phyloP scores from a whole-genome alignment of 129 eudicot species.

The carrot (Daucus carota) region DNA sequence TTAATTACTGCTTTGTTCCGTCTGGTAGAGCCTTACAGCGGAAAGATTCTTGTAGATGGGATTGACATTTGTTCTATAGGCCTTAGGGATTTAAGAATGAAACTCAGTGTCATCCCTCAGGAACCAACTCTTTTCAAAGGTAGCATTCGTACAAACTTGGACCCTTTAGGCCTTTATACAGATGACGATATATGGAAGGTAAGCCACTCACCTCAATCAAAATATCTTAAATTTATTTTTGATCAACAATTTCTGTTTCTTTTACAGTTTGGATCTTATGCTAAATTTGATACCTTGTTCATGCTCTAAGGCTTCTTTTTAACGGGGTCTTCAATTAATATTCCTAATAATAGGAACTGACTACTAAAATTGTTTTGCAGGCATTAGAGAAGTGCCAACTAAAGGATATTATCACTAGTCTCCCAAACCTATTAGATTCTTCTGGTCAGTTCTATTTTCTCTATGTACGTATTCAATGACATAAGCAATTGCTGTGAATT shows the following conservation, averaged over 20 bases:
- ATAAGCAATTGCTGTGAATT: neutral
- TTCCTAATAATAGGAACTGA: neutral
- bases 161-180: constrained; percentile 26
- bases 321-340: neutral
- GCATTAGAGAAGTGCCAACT: constrained; percentile 84
- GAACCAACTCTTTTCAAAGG: constrained; percentile 74
- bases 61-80: constrained; percentile 63
- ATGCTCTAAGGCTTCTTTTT: neutral
- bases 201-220: neutral
- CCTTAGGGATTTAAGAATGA: constrained; percentile 66
- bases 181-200: constrained; percentile 86
- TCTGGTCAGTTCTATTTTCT: constrained; percentile 38
- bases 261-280: neutral
- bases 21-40: constrained; percentile 62
- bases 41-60: constrained; percentile 54
- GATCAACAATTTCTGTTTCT: neutral
- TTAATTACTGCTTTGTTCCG: constrained; percentile 67
- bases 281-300: too few species aligned
- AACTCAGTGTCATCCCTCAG: constrained; percentile 83
- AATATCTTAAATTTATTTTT: neutral
- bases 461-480: neutral
- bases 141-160: constrained; percentile 2
- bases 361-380: constrained; percentile 18
- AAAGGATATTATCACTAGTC: constrained; percentile 47
- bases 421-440: constrained; percentile 65